phyloP scores from a whole-genome alignment of 495 filamentous ascomycete species.

The Podospora comata region DNA sequence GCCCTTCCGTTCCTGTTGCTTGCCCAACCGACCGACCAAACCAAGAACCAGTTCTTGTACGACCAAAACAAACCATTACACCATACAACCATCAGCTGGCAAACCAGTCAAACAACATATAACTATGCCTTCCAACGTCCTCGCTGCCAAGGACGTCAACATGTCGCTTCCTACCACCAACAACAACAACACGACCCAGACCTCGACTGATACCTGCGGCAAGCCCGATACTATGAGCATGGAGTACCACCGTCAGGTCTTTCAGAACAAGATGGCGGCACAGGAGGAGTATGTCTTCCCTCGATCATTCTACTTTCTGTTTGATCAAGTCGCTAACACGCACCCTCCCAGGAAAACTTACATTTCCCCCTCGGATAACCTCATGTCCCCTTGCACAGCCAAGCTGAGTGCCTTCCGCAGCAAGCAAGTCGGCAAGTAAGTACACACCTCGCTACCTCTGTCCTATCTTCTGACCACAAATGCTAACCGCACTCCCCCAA shows the following conservation, averaged over 20 bases:
- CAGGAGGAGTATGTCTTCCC: constrained; percentile 56
- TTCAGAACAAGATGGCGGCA: constrained; percentile 70
- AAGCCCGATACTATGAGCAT: constrained; percentile 57
- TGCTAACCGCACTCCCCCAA: not conserved
- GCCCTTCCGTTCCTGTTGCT: not conserved
- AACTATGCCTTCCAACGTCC: constrained; percentile 44
- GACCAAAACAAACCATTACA: not conserved
- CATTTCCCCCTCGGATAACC: constrained; percentile 86
- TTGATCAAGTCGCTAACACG: not conserved
- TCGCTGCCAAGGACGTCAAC: constrained; percentile 60
- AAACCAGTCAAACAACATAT: not conserved
- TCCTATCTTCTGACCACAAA: not conserved
- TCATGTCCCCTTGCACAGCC: constrained; percentile 90
- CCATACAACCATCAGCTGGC: not conserved
- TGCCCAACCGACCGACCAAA: not conserved
- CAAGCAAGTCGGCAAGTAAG: constrained; percentile 71
- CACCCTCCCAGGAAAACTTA: constrained; percentile 55
- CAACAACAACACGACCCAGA: constrained; percentile 23
- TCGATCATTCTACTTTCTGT: not conserved
- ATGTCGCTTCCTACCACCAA: constrained; percentile 31
- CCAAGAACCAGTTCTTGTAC: not conserved
- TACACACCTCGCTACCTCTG: constrained; percentile 15
- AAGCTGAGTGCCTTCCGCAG: constrained; percentile 82
- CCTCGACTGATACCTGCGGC: constrained; percentile 28
- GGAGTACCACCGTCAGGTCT: constrained; percentile 75